Evolutionary conservation across 306 rosid species (phyloP).

Genomic region (Fagus sylvatica): DNA sequence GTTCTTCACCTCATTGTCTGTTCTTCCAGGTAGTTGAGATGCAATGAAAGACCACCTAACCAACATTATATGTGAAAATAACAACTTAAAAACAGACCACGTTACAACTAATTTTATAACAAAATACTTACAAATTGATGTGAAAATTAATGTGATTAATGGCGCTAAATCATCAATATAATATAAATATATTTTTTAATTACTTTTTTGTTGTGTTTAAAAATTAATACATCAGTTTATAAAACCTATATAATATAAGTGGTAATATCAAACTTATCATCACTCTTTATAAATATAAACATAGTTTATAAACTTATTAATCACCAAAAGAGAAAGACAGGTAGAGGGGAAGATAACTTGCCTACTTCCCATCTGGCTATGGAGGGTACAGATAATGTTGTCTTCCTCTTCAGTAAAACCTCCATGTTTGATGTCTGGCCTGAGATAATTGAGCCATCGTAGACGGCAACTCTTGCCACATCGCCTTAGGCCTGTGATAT

Average conservation of each 20-base stretch:
- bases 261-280: too few relatives aligned
- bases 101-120: too few relatives aligned
- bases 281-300: too few relatives aligned
- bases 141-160: too few relatives aligned
- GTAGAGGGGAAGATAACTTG: constrained; percentile 14
- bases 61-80: constrained; percentile 11
- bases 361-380: constrained; percentile 80
- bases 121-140: too few relatives aligned
- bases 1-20: constrained; percentile 92
- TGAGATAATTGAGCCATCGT: constrained; percentile 84
- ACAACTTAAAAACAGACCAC: too few relatives aligned
- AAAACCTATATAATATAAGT: too few relatives aligned
- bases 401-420: constrained; percentile 85
- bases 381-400: constrained; percentile 57
- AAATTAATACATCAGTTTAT: too few relatives aligned
- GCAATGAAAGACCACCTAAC: constrained; percentile 86
- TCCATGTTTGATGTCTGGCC: constrained; percentile 91
- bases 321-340: background rate
- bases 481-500: constrained; percentile 60
- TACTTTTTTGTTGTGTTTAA: too few relatives aligned
- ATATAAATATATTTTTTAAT: too few relatives aligned
- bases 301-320: background rate
- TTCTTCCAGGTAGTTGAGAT: constrained; percentile 72
- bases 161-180: too few relatives aligned
- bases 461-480: constrained; percentile 94